Evolutionary conservation across 768 basidiomycete species (phyloP).

Genomic region (Saitozyma podzolica): DNA sequence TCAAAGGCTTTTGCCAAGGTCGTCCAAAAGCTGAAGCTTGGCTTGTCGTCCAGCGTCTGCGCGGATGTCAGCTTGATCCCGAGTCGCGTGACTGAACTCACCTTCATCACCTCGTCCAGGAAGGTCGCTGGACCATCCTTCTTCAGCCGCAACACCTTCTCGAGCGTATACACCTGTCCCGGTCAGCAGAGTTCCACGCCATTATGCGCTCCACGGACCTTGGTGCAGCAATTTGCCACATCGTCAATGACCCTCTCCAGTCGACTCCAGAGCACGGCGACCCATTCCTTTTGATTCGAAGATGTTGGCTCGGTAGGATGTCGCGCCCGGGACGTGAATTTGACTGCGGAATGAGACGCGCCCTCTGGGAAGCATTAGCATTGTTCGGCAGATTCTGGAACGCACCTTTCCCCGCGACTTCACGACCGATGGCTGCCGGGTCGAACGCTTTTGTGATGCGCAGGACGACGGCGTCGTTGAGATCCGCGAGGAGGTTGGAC

Average conservation of each 20-base stretch:
- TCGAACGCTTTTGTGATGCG: constrained; percentile 84
- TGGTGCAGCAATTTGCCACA: constrained; percentile 86
- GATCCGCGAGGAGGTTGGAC: constrained; percentile 70
- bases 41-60: constrained; percentile 83
- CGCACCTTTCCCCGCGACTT: constrained; percentile 75
- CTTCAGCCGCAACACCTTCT: constrained; percentile 88
- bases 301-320: constrained; percentile 77
- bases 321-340: constrained; percentile 29
- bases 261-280: constrained; percentile 73
- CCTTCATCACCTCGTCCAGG: constrained; percentile 92
- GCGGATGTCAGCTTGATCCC: background rate
- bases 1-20: constrained; percentile 77
- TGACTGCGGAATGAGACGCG: constrained; percentile 15
- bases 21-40: constrained; percentile 88
- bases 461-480: constrained; percentile 78
- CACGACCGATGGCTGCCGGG: constrained; percentile 78
- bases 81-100: constrained; percentile 47
- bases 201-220: constrained; percentile 57
- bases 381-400: background rate
- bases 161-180: constrained; percentile 81
- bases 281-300: constrained; percentile 81
- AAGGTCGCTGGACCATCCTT: constrained; percentile 81
- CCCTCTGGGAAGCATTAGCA: constrained; percentile 13
- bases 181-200: background rate
- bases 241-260: constrained; percentile 82